A percentile compares a stretch with the other conserved stretches of the same genome.
Evolutionary conservation across 768 basidiomycete genomes (phyloP).

Genomic region (Rubroboletus pulcherrimus): DNA sequence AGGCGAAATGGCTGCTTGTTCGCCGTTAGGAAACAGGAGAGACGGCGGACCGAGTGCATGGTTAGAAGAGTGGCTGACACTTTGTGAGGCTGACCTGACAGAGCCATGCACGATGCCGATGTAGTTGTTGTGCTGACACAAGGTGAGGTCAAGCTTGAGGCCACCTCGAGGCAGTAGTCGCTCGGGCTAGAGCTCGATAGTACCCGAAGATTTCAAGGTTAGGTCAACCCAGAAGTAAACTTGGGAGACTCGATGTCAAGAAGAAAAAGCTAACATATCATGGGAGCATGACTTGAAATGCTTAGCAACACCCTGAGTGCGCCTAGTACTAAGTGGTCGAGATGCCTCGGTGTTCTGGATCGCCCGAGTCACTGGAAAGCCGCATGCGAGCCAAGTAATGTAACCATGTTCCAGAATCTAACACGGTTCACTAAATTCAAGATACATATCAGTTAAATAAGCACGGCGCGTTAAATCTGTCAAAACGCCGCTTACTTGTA

Average conservation of each 20-base stretch:
- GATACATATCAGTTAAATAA: not conserved
- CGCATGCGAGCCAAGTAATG: no score
- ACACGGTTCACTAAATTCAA: not conserved
- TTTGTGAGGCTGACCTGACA: conserved; percentile 14
- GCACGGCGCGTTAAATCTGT: no score
- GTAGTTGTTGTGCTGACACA: not conserved
- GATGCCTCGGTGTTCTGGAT: not conserved
- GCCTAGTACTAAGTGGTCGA: not conserved
- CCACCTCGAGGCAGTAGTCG: not conserved
- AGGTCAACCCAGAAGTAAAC: no score
- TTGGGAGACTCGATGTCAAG: no score
- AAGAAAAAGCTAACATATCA: not conserved
- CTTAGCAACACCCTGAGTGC: not conserved
- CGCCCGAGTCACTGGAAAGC: not conserved
- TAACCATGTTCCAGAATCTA: not conserved
- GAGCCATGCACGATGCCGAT: not conserved
- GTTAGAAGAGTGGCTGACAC: conserved; percentile 14
- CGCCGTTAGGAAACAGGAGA: not conserved
- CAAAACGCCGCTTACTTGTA: not conserved
- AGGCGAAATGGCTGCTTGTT: not conserved
- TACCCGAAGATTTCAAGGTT: not conserved
- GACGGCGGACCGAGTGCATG: not conserved
- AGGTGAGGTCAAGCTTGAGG: not conserved
- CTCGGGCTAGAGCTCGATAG: not conserved
- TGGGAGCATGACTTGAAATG: not conserved